These are phyloP conservation scores for Aspergillus sp. DNA, from an alignment of 2,329 filamentous ascomycete species.

Conservation along the genomic window DNA sequence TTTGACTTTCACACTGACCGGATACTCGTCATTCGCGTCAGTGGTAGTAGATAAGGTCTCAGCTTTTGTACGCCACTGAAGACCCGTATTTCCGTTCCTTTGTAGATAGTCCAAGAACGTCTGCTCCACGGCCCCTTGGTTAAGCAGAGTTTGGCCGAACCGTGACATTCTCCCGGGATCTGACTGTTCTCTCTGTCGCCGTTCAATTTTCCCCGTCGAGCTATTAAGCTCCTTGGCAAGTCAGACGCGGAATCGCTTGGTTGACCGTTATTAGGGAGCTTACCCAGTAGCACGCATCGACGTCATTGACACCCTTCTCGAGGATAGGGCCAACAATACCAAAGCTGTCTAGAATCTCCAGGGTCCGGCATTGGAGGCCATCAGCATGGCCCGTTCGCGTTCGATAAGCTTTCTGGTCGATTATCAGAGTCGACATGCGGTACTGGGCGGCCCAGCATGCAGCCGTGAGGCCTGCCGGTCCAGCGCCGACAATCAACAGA, in stretches of 20 bases:
- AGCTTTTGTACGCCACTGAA: constrained; percentile 6
- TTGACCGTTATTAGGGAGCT: constrained; percentile 7
- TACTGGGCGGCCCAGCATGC: constrained; percentile 42
- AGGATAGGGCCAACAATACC: constrained; percentile 55
- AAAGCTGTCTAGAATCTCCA: constrained; percentile 57
- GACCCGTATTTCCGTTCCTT: neutral
- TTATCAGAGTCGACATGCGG: constrained; percentile 40
- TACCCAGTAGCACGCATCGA: constrained; percentile 50
- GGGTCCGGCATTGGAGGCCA: constrained; percentile 8
- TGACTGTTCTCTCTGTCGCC: constrained; percentile 1
- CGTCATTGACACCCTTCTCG: constrained; percentile 58
- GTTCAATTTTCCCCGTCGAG: constrained; percentile 3
- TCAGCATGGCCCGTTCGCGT: constrained; percentile 17
- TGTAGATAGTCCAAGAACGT: constrained; percentile 6
- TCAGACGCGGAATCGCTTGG: too few relatives aligned
- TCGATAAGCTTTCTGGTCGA: constrained; percentile 38
- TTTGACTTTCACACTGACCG: constrained; percentile 1
- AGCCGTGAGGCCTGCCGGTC: constrained; percentile 41
- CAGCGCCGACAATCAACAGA: constrained; percentile 39
- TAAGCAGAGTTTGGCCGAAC: constrained; percentile 7
- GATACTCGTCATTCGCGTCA: constrained; percentile 1
- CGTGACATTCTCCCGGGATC: constrained; percentile 2
- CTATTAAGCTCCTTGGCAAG: constrained; percentile 3
- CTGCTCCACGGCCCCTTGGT: constrained; percentile 9
- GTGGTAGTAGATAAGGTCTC: constrained; percentile 1